Evolutionary conservation across 768 basidiomycete species (phyloP), one percentile per base, ranked within the genome.

Genomic region (Tricholoma terreum): DNA sequence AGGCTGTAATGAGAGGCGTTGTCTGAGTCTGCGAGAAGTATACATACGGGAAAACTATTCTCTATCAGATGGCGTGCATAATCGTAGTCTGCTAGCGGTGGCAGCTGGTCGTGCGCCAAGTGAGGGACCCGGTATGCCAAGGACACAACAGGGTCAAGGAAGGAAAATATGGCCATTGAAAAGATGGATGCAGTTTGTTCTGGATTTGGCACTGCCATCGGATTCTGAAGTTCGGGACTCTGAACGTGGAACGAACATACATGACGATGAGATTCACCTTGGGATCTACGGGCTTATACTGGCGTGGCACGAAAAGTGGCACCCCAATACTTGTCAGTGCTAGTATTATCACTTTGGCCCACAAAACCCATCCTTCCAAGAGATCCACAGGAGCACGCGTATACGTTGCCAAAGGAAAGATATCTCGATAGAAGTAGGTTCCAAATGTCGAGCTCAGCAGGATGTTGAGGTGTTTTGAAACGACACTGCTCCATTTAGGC

Each of bases 31-130:
- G 46, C n/a, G 9, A 30, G 22, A 49, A 22, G 64, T 50, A 38
- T 59, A 68, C 64, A 49, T 58, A 72, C 75, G 50, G 65, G 67
- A 55, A 75, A 75, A 46, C 60, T 62, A 15, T 52, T 65, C 17
- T 54, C 64, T 35, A 63, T 71, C 10, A 73, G 53, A 51, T 67
- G 55, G 19, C 65, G 50, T 3, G 71, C 69, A 55, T 67, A 54
- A 58, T 89, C 87, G 55, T 82, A 82, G 58, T 89, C 86, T 2
- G 84, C 83, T 72, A 89, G 77, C 2, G 82, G 83, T 12, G 85
- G 85, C 24, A 87, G 68, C 52, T 83, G 67, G 46, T 87, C 83
- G 40, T 75, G 71, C 0, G 80, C 65, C 0, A 86, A 67, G 65
- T 81, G 82, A 5, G 76, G 67, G n/a, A 78, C 62, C 12, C 74